Percentiles rank a stretch among this genome's conserved stretches.
phyloP scores from a whole-genome alignment of 2,329 filamentous ascomycete species.

The Arthrobotrys iridis region DNA sequence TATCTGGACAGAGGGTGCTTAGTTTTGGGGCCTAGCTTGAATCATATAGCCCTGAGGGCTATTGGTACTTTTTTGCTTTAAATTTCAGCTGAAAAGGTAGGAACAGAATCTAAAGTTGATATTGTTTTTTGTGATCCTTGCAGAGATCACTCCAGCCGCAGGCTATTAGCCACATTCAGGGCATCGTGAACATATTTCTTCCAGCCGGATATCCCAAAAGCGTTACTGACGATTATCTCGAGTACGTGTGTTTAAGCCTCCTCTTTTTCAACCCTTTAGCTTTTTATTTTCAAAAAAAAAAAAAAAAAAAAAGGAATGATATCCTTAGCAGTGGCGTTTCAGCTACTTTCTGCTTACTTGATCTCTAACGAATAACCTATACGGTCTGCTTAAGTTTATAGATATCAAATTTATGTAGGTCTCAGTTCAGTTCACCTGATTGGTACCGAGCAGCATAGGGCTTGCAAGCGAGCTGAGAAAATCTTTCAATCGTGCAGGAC shows the following conservation, averaged over 20 bases:
- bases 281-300: not conserved
- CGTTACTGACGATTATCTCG: constrained; percentile 83
- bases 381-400: constrained; percentile 58
- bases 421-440: constrained; percentile 16
- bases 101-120: not conserved
- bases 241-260: constrained; percentile 71
- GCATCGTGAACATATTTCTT: constrained; percentile 76
- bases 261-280: too few species aligned
- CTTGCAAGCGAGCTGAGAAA: constrained; percentile 38
- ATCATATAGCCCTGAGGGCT: not conserved
- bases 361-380: constrained; percentile 13
- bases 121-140: constrained; percentile 31
- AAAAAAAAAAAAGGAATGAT: too few species aligned
- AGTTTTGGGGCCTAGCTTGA: not conserved
- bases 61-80: not conserved
- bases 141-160: constrained; percentile 46
- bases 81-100: constrained; percentile 39
- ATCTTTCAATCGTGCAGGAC: constrained; percentile 64
- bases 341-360: constrained; percentile 27
- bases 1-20: too few species aligned
- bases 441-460: constrained; percentile 15
- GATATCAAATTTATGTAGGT: constrained; percentile 75
- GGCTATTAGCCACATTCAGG: constrained; percentile 47
- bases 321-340: not conserved
- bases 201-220: constrained; percentile 88